Conservation (phyloP, 371 early-diverging fungal genomes). For the Mortierella sp. region DNA sequence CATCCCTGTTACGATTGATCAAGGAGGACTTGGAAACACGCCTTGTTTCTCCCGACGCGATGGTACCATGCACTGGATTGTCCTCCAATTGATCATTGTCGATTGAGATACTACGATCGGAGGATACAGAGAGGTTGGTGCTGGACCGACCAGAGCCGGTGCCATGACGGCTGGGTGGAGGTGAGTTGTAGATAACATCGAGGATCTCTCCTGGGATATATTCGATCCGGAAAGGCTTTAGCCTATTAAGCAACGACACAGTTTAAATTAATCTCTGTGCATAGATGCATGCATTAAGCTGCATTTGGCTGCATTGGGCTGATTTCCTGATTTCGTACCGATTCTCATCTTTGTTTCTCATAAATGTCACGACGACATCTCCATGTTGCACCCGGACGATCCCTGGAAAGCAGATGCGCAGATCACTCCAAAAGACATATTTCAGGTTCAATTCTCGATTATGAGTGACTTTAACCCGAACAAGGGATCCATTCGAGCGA, state of each 20-base stretch:
- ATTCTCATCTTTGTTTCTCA: slow-evolving; percentile 28
- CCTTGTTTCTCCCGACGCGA: not conserved
- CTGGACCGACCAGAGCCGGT: not conserved
- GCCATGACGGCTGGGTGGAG: not conserved
- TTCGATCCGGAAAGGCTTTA: slow-evolving; percentile 23
- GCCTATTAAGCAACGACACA: not conserved
- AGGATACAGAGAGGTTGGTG: not conserved
- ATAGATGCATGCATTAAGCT: not conserved
- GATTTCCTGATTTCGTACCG: slow-evolving; percentile 8
- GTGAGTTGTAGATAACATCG: slow-evolving; percentile 17
- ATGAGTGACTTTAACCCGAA: slow-evolving; percentile 23
- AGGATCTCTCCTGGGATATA: slow-evolving; percentile 21
- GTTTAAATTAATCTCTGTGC: not conserved
- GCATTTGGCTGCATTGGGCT: not conserved
- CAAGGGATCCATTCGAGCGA: slow-evolving; percentile 22
- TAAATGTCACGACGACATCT: slow-evolving; percentile 27
- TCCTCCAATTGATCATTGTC: not conserved
- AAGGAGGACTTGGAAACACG: not conserved
- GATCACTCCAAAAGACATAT: slow-evolving; percentile 39
- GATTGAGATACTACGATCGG: not conserved
- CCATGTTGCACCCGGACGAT: slow-evolving; percentile 31
- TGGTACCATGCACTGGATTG: not conserved
- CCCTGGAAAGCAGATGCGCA: slow-evolving; percentile 33
- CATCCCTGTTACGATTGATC: not conserved
- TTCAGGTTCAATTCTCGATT: slow-evolving; percentile 12